phyloP scores from a whole-genome alignment of 2,329 filamentous ascomycete species.

The Madurella fahalii region DNA sequence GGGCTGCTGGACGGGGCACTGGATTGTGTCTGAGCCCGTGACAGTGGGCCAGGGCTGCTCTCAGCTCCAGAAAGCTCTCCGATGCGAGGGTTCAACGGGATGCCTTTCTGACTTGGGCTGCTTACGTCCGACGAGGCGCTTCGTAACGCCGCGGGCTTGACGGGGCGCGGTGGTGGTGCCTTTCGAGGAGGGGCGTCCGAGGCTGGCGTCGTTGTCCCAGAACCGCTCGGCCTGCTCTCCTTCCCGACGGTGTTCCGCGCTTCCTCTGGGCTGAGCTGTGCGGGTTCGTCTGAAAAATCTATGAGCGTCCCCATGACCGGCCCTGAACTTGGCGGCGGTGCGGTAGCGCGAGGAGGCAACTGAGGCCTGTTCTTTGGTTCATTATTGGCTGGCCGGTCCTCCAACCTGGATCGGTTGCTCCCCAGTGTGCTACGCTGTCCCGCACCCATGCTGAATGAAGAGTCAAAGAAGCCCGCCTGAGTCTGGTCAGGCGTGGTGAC shows the following conservation, averaged over 20 bases:
- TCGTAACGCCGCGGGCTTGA: constrained; percentile 54
- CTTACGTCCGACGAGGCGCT: constrained; percentile 36
- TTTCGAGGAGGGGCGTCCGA: constrained; percentile 26
- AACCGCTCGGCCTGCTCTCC: constrained; percentile 31
- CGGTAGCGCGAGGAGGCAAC: constrained; percentile 32
- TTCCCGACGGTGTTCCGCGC: background rate
- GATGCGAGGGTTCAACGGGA: background rate
- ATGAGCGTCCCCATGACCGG: constrained; percentile 56
- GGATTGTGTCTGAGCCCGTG: constrained; percentile 4
- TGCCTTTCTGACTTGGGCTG: background rate
- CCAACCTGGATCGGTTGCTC: constrained; percentile 17
- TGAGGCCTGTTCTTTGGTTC: constrained; percentile 28
- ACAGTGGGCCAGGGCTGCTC: background rate
- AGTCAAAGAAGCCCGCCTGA: constrained; percentile 71
- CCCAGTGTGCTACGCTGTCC: constrained; percentile 11
- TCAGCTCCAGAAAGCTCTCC: background rate
- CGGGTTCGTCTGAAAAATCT: constrained; percentile 54
- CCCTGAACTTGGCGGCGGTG: constrained; percentile 28
- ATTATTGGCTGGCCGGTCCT: constrained; percentile 17
- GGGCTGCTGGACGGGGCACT: constrained; percentile 3
- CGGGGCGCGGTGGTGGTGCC: constrained; percentile 51
- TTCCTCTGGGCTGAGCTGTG: constrained; percentile 29
- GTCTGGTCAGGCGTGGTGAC: constrained; percentile 75
- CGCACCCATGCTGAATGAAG: constrained; percentile 11
- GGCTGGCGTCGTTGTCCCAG: constrained; percentile 61